These are phyloP conservation scores for Lepidium sativum DNA, from an alignment of 345 rosid species.

Conservation along the genomic window DNA sequence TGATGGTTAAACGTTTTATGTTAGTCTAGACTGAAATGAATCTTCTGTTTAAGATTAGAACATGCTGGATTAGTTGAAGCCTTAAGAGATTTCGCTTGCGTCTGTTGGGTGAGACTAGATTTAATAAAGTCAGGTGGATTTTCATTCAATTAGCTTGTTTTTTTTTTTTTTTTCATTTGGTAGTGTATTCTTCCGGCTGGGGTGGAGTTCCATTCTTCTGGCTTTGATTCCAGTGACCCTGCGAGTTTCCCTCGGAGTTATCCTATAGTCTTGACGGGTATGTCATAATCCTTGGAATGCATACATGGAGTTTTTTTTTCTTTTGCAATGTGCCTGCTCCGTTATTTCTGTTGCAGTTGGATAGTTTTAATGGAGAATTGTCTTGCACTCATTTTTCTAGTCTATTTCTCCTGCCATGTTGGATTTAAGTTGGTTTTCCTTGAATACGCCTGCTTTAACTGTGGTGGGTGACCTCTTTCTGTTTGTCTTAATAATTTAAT, in stretches of 20 bases:
- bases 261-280: constrained; percentile 96
- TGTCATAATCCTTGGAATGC: neutral
- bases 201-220: constrained; percentile 60
- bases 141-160: neutral
- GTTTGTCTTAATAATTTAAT: neutral
- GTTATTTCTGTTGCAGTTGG: neutral
- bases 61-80: neutral
- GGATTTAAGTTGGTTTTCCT: constrained; percentile 5
- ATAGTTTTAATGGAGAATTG: neutral
- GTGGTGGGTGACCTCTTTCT: constrained; percentile 4
- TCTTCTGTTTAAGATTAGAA: neutral
- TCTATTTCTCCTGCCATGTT: neutral
- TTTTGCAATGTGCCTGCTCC: neutral
- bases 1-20: neutral
- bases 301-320: neutral
- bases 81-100: neutral
- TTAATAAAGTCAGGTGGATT: neutral
- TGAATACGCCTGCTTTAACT: neutral
- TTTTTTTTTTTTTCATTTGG: neutral
- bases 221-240: constrained; percentile 54
- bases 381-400: neutral
- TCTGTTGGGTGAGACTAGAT: neutral
- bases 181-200: constrained; percentile 99
- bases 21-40: neutral
- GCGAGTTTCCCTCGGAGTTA: constrained; percentile 73